phyloP scores from a whole-genome alignment of 192 early-diverging fungal species.

The Radiomyces spectabilis region DNA sequence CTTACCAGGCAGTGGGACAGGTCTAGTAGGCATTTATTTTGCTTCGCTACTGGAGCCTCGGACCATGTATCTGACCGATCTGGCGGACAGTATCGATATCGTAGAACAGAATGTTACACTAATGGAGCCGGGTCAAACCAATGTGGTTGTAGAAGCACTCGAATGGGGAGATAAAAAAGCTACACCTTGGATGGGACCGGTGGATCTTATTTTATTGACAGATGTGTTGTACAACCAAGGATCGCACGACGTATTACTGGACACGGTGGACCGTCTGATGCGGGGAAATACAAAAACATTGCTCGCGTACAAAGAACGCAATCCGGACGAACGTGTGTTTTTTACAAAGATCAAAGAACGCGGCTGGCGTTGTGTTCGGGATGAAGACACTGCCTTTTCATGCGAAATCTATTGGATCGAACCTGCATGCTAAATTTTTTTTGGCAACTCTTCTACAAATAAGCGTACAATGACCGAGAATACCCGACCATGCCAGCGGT shows the following conservation, averaged over 20 bases:
- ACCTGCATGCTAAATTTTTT: too few relatives aligned
- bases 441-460: too few relatives aligned
- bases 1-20: constrained; percentile 20
- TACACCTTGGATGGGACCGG: background rate
- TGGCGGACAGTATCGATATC: constrained; percentile 13
- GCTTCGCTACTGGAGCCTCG: constrained; percentile 5
- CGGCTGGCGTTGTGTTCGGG: background rate
- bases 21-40: constrained; percentile 18
- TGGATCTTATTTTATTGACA: constrained; percentile 18
- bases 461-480: too few relatives aligned
- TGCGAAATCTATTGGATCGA: constrained; percentile 20
- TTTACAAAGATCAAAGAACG: constrained; percentile 9
- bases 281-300: constrained; percentile 5
- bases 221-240: constrained; percentile 27
- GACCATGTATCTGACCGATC: constrained; percentile 14
- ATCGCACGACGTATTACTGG: constrained; percentile 21
- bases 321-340: constrained; percentile 20
- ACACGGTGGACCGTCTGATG: constrained; percentile 13
- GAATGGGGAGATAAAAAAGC: constrained; percentile 6
- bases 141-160: constrained; percentile 8
- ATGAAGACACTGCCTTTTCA: background rate
- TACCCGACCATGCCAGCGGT: too few relatives aligned
- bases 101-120: constrained; percentile 11
- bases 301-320: constrained; percentile 21
- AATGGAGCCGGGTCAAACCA: background rate